Evolutionary conservation across 83 land plant species (phyloP).

Genomic region (Diphasiastrum complanatum): DNA sequence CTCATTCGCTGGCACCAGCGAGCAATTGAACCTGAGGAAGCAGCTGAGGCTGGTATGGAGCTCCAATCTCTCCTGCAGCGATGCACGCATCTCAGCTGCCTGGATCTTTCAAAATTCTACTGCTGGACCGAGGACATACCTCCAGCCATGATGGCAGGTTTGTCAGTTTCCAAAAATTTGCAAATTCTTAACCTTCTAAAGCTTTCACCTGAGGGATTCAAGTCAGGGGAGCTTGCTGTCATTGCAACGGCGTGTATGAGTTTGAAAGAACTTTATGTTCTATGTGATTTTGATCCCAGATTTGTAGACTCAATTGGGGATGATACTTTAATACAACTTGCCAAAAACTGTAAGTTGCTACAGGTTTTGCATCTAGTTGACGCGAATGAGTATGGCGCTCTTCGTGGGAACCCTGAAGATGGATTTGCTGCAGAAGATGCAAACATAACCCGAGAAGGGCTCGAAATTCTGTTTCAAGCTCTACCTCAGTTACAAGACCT

Average conservation of each 20-base stretch:
- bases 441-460: conserved; percentile 28
- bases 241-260: conserved; percentile 47
- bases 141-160: conserved; percentile 36
- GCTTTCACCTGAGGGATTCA: conserved; percentile 65
- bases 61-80: conserved; percentile 31
- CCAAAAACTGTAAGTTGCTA: conserved; percentile 40
- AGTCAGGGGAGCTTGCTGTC: conserved; percentile 40
- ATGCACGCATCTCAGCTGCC: conserved; percentile 26
- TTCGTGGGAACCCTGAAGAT: conserved; percentile 8
- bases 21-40: conserved; percentile 14
- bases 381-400: conserved; percentile 26
- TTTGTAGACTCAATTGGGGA: conserved; percentile 51
- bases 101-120: conserved; percentile 72
- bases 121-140: conserved; percentile 85
- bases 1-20: conserved; percentile 78
- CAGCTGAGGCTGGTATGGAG: conserved; percentile 33
- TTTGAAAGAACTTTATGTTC: conserved; percentile 36
- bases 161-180: conserved; percentile 25
- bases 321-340: conserved; percentile 39
- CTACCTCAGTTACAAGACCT: conserved; percentile 54
- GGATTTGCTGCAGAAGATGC: conserved; percentile 43
- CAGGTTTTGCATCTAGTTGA: conserved; percentile 56
- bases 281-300: conserved; percentile 63
- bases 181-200: conserved; percentile 46
- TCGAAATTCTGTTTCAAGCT: conserved; percentile 47